Base-by-base conservation (phyloP, 257 asterid species). In the Gentiana macrophylla region DNA sequence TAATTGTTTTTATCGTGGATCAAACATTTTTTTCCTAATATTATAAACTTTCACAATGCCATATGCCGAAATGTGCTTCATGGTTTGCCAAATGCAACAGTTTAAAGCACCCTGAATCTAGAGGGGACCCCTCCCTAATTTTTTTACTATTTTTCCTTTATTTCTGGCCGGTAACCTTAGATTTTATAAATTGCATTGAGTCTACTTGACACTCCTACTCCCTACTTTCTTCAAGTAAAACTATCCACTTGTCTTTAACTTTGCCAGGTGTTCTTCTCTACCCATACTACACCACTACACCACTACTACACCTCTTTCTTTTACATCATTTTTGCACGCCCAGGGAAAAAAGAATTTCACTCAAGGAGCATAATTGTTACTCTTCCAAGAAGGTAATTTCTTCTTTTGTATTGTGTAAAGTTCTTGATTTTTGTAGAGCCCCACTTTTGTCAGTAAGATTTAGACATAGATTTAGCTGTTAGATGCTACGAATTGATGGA, bases 191-290 rank as follows among this genome's bases (percentile, higher is more conserved):
- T 53, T 49, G 2, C 32, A 35, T 10, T 6, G 49, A 15, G 48
- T 63, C 55, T 11, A 35, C 38, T n/a, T 32, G 24, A 43, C 7
- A 15, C 9, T 47, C 4, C 55, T 13, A 15, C 5, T 35, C 24
- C 1, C 24, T 24, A 24, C 24, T 24, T 24, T 24, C 24, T 54
- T 54, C 43, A 13, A 35, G 50, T 12, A 56, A 47, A 37, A 54
- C 12, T 11, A 46, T 47, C 52, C 33, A 35, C 54, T 24, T 48
- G 7, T 55, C 41, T 53, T 35, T n/a, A 33, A 37, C 6, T 55
- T 48, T 12, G 62, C 56, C 52, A 63, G 50, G 62, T 63, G 52
- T 56, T 13, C 34, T 7, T 6, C 43, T 49, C 8, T 45, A 12
- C 24, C 11, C 11, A 11, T 37, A 2, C 55, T 37, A 45, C 2